Conservation (phyloP, 1,284 basidiomycete genomes). For the Coniophora puteana region DNA sequence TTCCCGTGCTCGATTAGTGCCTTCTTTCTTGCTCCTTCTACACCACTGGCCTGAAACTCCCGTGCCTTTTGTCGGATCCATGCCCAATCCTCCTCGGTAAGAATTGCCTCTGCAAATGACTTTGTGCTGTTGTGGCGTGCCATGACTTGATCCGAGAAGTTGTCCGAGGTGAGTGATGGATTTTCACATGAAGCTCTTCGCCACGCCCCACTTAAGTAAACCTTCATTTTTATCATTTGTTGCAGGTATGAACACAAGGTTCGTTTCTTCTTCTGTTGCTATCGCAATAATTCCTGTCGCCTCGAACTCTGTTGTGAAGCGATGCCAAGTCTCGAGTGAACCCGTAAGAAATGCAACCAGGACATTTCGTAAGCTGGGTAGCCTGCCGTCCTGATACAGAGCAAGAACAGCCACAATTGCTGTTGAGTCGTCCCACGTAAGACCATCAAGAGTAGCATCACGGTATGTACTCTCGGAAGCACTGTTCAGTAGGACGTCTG, state of each 20-base stretch:
- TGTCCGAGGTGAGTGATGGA: too few species aligned
- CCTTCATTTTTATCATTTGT: constrained; percentile 14
- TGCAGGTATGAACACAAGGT: constrained; percentile 6
- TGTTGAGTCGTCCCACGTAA: constrained; percentile 5
- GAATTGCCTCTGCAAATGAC: too few species aligned
- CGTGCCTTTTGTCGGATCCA: too few species aligned
- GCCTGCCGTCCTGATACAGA: not conserved
- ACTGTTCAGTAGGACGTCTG: constrained; percentile 17
- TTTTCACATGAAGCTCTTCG: too few species aligned
- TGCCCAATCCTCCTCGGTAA: too few species aligned
- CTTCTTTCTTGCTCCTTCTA: too few species aligned
- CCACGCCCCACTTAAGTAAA: too few species aligned
- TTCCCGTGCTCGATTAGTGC: too few species aligned
- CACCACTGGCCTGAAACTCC: too few species aligned
- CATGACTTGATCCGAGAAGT: too few species aligned
- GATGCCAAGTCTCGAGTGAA: constrained; percentile 12
- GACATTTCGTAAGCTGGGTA: constrained; percentile 14
- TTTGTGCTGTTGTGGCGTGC: too few species aligned
- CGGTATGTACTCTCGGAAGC: constrained; percentile 15
- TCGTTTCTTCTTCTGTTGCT: constrained; percentile 3
- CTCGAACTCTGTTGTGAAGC: not conserved
- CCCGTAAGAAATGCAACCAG: constrained; percentile 19
- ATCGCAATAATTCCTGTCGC: not conserved
- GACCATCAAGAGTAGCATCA: constrained; percentile 10
- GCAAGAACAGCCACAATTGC: constrained; percentile 7